phyloP scores from a whole-genome alignment of 306 rosid species.

The Pueraria montana region DNA sequence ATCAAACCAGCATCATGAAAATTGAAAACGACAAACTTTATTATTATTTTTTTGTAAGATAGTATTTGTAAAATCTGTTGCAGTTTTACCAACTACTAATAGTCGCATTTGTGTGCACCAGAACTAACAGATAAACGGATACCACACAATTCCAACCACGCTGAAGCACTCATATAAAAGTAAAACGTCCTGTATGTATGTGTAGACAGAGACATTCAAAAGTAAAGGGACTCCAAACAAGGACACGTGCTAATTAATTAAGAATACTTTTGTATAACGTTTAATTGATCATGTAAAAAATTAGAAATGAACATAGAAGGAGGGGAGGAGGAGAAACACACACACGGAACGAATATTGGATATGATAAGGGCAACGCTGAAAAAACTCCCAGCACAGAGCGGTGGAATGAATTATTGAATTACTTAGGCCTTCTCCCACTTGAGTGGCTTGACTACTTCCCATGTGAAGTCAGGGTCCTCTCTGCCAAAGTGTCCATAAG shows the following conservation, averaged over 20 bases:
- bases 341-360: background rate
- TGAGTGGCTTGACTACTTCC: conserved; percentile 90
- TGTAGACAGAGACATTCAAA: background rate
- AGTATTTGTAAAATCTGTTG: no score
- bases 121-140: no score
- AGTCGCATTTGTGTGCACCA: no score
- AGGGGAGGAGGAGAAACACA: background rate
- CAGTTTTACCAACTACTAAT: no score
- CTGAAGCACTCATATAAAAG: no score
- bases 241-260: background rate
- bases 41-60: no score
- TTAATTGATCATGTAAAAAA: conserved; percentile 33
- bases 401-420: background rate
- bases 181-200: no score
- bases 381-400: conserved; percentile 45
- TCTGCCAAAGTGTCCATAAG: conserved; percentile 91
- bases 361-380: conserved; percentile 16
- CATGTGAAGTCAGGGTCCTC: conserved; percentile 90
- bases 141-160: no score
- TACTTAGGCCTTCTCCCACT: conserved; percentile 82
- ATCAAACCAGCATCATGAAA: no score
- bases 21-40: no score
- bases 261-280: background rate
- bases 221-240: background rate
- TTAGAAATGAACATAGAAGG: background rate